These are phyloP conservation scores for Mycena pura DNA, from an alignment of 768 basidiomycete genomes.

Conservation along the genomic window DNA sequence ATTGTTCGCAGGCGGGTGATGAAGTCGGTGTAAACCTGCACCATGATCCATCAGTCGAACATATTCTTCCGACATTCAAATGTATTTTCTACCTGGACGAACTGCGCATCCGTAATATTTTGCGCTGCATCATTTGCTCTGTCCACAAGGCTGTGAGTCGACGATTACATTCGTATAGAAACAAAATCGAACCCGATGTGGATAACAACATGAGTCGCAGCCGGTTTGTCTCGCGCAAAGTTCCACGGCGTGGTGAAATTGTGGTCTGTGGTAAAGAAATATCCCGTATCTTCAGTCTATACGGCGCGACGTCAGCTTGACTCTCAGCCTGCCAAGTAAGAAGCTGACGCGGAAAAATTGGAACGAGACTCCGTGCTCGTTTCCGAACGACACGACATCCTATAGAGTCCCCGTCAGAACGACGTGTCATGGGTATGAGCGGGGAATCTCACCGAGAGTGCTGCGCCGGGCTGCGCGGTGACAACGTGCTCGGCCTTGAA, in stretches of 20 bases:
- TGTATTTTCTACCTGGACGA: conserved; percentile 45
- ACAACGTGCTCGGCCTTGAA: conserved; percentile 61
- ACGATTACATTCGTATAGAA: not conserved
- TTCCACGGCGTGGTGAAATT: conserved; percentile 68
- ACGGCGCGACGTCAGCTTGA: too few species aligned
- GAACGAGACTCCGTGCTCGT: conserved; percentile 57
- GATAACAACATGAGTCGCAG: conserved; percentile 60
- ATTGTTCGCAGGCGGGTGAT: conserved; percentile 49
- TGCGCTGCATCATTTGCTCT: conserved; percentile 66
- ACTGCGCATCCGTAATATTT: conserved; percentile 49
- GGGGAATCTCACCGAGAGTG: conserved; percentile 44
- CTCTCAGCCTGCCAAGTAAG: not conserved
- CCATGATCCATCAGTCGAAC: not conserved
- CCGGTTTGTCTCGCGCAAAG: conserved; percentile 53
- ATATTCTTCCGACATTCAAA: not conserved
- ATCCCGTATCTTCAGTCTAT: conserved; percentile 68
- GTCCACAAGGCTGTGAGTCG: not conserved
- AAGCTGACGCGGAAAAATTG: conserved; percentile 55
- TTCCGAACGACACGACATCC: conserved; percentile 60
- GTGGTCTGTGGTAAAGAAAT: conserved; percentile 58
- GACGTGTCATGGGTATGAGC: not conserved
- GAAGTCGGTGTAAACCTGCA: conserved; percentile 56
- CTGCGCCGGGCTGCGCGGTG: conserved; percentile 61
- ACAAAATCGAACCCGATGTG: conserved; percentile 54
- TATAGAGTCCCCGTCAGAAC: conserved; percentile 17